These are phyloP conservation scores for Arachnopeziza araneosa DNA, from an alignment of 2,329 filamentous ascomycete species.

Conservation along the genomic window DNA sequence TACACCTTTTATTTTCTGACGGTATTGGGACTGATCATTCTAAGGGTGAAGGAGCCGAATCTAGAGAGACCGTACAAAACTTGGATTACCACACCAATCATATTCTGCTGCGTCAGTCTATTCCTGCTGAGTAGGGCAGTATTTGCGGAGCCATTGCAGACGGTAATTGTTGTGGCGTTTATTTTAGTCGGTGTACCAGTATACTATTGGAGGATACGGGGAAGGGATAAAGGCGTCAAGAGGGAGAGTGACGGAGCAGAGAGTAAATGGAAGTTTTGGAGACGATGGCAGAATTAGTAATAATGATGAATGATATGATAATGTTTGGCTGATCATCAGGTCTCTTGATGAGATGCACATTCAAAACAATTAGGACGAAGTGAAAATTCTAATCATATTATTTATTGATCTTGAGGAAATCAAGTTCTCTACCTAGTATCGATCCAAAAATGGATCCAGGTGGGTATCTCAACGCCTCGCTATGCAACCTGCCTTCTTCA, in stretches of 20 bases:
- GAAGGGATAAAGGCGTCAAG: slow-evolving; percentile 42
- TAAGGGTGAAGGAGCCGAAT: slow-evolving; percentile 80
- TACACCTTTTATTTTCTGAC: slow-evolving; percentile 98
- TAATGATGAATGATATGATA: background rate
- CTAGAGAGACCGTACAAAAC: slow-evolving; percentile 89
- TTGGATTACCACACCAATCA: slow-evolving; percentile 95
- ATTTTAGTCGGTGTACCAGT: slow-evolving; percentile 78
- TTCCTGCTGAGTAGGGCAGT: slow-evolving; percentile 86
- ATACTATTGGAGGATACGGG: slow-evolving; percentile 80
- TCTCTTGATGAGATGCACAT: background rate
- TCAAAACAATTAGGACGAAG: background rate
- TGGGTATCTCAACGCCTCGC: background rate
- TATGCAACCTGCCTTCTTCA: background rate
- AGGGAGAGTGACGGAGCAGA: background rate
- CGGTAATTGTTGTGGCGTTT: slow-evolving; percentile 78
- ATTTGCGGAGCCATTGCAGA: slow-evolving; percentile 87
- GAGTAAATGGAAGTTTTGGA: background rate
- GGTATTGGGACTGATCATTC: slow-evolving; percentile 85
- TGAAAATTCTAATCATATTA: background rate
- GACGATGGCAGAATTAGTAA: background rate
- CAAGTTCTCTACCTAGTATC: background rate
- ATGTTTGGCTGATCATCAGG: background rate
- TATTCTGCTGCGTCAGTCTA: slow-evolving; percentile 95
- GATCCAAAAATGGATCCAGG: background rate
- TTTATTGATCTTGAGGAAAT: background rate